Percentiles rank a stretch among this genome's conserved stretches.
Conservation (phyloP, 2,329 filamentous ascomycete species). For the Anthostomella pinea region DNA sequence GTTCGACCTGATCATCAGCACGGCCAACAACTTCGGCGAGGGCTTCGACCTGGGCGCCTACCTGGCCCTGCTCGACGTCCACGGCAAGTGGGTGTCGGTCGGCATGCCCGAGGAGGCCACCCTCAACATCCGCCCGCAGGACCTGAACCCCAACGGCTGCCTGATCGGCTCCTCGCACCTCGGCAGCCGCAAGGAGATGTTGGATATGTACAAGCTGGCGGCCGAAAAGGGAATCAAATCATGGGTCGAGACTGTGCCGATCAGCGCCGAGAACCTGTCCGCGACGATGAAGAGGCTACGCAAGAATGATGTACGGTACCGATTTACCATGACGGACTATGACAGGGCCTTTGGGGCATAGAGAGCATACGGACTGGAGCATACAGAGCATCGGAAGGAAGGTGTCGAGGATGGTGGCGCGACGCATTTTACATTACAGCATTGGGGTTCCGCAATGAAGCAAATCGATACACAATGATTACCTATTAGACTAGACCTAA, state of each 20-base stretch:
- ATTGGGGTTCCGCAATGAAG: no score
- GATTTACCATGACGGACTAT: conserved; percentile 71
- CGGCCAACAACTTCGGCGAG: conserved; percentile 64
- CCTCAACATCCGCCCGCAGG: conserved; percentile 68
- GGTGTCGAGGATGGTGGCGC: no score
- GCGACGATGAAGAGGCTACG: conserved; percentile 67
- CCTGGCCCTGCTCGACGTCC: conserved; percentile 75
- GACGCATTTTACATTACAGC: no score
- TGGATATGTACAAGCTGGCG: conserved; percentile 69
- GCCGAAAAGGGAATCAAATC: conserved; percentile 66
- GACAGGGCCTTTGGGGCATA: conserved; percentile 63
- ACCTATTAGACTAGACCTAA: no score
- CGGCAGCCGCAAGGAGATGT: conserved; percentile 66
- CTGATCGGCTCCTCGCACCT: conserved; percentile 70
- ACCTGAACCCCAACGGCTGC: conserved; percentile 71
- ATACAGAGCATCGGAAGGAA: background rate
- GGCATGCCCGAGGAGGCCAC: conserved; percentile 76
- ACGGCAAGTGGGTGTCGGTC: conserved; percentile 76
- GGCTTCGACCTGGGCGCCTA: conserved; percentile 69
- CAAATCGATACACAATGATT: background rate
- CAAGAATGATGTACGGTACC: conserved; percentile 69
- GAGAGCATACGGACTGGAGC: background rate
- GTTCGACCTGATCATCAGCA: conserved; percentile 77
- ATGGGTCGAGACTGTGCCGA: conserved; percentile 71
- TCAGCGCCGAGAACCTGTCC: conserved; percentile 68